Percentiles rank a stretch among this genome's conserved stretches.
Evolutionary conservation across 257 asterid species (phyloP).

Genomic region (Plectranthus barbatus): DNA sequence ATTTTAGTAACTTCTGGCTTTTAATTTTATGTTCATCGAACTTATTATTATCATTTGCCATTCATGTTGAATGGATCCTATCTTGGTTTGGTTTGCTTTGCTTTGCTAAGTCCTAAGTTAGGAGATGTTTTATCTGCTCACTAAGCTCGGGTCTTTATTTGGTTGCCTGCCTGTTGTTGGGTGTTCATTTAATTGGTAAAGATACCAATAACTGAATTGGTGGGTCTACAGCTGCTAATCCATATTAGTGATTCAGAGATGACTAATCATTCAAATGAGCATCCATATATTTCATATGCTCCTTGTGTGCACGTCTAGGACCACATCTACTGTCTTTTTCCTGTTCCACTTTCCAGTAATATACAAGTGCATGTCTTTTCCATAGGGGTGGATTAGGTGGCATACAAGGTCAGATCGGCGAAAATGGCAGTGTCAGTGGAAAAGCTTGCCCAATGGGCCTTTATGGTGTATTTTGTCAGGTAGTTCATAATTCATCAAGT

Average conservation of each 20-base stretch:
- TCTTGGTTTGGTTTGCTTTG: too few species aligned
- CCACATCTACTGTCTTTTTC: too few species aligned
- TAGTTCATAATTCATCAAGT: conserved; percentile 17
- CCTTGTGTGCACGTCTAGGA: not conserved
- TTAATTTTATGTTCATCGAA: too few species aligned
- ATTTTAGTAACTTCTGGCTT: too few species aligned
- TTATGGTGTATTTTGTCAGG: conserved; percentile 87
- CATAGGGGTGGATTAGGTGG: conserved; percentile 89
- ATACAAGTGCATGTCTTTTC: conserved; percentile 18
- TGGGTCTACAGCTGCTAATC: not conserved
- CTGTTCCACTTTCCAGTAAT: not conserved
- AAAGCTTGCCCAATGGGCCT: conserved; percentile 96
- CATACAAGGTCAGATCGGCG: conserved; percentile 58
- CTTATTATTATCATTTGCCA: too few species aligned
- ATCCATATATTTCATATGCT: not conserved
- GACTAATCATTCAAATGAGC: not conserved
- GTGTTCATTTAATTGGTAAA: too few species aligned
- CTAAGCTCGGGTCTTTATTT: too few species aligned
- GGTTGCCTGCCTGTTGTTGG: too few species aligned
- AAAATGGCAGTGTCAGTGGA: conserved; percentile 79
- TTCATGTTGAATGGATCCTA: too few species aligned
- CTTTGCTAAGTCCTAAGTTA: too few species aligned
- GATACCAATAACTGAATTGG: too few species aligned
- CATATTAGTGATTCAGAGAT: not conserved
- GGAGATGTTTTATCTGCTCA: too few species aligned